Percentiles rank a stretch among this genome's conserved stretches.
These are phyloP conservation scores for Kodamaea sagamina DNA, from an alignment of 805 yeast genomes.

Conservation along the genomic window DNA sequence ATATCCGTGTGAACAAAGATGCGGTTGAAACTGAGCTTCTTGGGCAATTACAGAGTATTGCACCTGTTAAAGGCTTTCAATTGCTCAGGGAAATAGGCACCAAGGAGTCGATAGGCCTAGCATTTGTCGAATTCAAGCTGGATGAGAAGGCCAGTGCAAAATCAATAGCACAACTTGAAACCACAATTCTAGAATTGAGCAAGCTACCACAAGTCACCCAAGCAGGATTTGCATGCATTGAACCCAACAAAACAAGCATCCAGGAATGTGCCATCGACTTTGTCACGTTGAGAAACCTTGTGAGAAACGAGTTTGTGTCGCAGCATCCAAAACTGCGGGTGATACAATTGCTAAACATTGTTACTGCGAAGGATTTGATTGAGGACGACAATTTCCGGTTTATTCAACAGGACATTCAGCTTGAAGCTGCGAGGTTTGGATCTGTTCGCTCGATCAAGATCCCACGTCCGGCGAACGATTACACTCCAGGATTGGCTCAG, in stretches of 20 bases:
- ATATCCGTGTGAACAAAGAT: constrained; percentile 49
- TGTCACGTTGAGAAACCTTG: constrained; percentile 39
- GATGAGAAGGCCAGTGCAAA: constrained; percentile 9
- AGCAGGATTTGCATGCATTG: constrained; percentile 38
- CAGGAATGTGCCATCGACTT: constrained; percentile 41
- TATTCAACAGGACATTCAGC: constrained; percentile 51
- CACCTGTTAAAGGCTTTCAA: constrained; percentile 42
- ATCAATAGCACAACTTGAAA: background rate
- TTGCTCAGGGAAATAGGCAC: constrained; percentile 50
- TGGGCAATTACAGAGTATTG: constrained; percentile 43
- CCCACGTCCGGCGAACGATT: constrained; percentile 60
- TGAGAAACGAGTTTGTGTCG: constrained; percentile 36
- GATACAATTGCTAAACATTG: constrained; percentile 64
- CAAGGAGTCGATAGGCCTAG: constrained; percentile 56
- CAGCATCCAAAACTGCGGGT: constrained; percentile 51
- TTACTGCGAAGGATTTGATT: constrained; percentile 63
- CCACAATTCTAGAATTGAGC: constrained; percentile 17
- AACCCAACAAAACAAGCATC: constrained; percentile 31
- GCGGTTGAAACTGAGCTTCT: constrained; percentile 45
- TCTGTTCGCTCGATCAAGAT: constrained; percentile 54
- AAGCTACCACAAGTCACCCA: constrained; percentile 20
- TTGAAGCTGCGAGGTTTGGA: constrained; percentile 54
- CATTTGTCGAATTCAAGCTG: constrained; percentile 48
- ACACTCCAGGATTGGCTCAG: constrained; percentile 41
- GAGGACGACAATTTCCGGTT: constrained; percentile 51